Evolutionary conservation across 2,329 filamentous ascomycete species (phyloP).

Genomic region (Pezicula radicicola): DNA sequence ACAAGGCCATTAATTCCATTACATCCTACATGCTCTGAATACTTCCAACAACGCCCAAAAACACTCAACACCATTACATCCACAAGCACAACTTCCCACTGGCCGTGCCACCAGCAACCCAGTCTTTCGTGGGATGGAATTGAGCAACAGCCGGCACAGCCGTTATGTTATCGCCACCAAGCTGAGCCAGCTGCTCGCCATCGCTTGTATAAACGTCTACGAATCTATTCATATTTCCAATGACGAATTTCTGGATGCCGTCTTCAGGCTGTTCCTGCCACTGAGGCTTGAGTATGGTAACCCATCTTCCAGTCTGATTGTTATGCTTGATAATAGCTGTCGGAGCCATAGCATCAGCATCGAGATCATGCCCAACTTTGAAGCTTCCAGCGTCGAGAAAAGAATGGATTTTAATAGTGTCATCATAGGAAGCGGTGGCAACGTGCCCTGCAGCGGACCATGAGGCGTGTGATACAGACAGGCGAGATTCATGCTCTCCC

Average conservation of each 20-base stretch:
- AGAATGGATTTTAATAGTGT: conserved; percentile 90
- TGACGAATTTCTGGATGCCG: conserved; percentile 80
- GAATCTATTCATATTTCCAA: conserved; percentile 97
- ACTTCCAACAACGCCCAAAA: background rate
- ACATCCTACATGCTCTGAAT: background rate
- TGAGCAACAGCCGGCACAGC: conserved; percentile 91
- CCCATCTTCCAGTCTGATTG: conserved; percentile 94
- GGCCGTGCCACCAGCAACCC: conserved; percentile 88
- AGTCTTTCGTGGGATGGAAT: conserved; percentile 83
- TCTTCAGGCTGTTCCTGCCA: conserved; percentile 83
- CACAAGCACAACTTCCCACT: conserved; percentile 92
- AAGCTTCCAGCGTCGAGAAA: conserved; percentile 61
- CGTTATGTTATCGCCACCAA: conserved; percentile 86
- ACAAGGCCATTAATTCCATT: no score
- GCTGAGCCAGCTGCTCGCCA: conserved; percentile 83
- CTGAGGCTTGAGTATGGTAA: conserved; percentile 77
- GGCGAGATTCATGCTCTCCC: conserved; percentile 75
- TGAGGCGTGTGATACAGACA: conserved; percentile 89
- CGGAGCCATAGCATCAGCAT: conserved; percentile 64
- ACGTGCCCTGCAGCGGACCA: conserved; percentile 84
- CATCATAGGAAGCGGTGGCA: conserved; percentile 91
- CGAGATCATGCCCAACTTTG: conserved; percentile 55
- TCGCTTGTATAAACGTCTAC: conserved; percentile 83
- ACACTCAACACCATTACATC: conserved; percentile 51
- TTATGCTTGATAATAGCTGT: conserved; percentile 74